phyloP scores from a whole-genome alignment of 805 yeast genomes.

The Teunomyces kruisii region DNA sequence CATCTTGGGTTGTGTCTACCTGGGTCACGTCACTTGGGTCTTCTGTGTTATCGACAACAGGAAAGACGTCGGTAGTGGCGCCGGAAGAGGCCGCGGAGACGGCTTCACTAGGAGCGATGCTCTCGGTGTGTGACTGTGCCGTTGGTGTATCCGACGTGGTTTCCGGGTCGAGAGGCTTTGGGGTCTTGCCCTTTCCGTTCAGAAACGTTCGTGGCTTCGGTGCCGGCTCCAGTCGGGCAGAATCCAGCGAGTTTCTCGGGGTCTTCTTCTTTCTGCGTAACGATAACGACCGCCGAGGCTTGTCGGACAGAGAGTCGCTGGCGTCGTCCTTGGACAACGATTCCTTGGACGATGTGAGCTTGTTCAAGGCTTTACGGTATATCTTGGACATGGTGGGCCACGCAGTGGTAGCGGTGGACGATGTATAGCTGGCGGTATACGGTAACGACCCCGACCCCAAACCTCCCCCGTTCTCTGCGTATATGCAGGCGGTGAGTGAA shows the following conservation, averaged over 20 bases:
- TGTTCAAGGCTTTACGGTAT: constrained; percentile 11
- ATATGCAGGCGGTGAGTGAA: neutral
- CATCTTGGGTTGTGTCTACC: neutral
- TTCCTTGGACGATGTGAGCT: constrained; percentile 7
- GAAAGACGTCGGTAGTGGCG: too few relatives aligned
- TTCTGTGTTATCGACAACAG: too few relatives aligned
- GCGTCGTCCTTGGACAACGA: neutral
- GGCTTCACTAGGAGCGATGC: too few relatives aligned
- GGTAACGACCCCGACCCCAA: neutral
- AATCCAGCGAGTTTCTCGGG: constrained; percentile 5
- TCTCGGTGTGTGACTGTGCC: too few relatives aligned
- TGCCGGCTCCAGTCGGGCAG: neutral
- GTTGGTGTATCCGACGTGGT: neutral
- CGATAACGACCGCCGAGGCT: constrained; percentile 1
- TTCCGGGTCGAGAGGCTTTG: neutral
- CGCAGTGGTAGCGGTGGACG: neutral
- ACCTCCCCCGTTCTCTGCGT: neutral
- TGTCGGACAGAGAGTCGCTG: neutral
- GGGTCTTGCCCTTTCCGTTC: too few relatives aligned
- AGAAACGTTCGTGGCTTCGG: neutral
- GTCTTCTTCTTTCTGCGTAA: constrained; percentile 2
- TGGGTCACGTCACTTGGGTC: too few relatives aligned
- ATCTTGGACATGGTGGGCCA: constrained; percentile 10
- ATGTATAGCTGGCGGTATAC: neutral
- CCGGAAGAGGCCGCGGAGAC: too few relatives aligned